Evolutionary conservation across 768 basidiomycete species (phyloP).

Genomic region (Rhizopogon roseolus): DNA sequence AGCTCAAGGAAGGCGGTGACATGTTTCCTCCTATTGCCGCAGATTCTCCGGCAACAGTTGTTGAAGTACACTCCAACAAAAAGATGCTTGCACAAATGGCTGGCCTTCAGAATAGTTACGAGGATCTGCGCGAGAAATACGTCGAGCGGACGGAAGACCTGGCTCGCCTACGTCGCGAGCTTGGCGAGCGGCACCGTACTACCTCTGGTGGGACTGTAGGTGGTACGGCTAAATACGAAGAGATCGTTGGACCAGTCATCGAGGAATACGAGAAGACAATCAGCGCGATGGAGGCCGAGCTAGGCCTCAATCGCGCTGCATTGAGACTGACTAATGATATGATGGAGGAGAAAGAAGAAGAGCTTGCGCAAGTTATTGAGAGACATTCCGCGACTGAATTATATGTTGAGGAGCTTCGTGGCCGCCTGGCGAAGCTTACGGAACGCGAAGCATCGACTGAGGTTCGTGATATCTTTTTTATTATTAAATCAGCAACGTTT

Average conservation of each 20-base stretch:
- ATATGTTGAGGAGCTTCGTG: conserved; percentile 83
- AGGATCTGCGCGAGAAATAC: conserved; percentile 77
- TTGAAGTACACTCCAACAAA: conserved; percentile 56
- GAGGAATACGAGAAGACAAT: conserved; percentile 99
- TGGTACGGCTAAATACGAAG: conserved; percentile 78
- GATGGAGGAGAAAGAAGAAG: conserved; percentile 87
- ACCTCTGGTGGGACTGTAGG: conserved; percentile 56
- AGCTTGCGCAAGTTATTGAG: conserved; percentile 59
- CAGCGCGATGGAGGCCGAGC: conserved; percentile 87
- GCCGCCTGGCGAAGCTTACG: conserved; percentile 72
- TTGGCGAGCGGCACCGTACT: conserved; percentile 67
- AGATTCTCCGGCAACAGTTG: conserved; percentile 20
- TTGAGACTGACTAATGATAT: conserved; percentile 88
- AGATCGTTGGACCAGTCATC: conserved; percentile 95
- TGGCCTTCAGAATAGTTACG: conserved; percentile 81
- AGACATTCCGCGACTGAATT: conserved; percentile 75
- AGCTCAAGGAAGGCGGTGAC: conserved; percentile 63
- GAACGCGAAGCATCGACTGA: conserved; percentile 92
- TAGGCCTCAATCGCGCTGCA: conserved; percentile 82
- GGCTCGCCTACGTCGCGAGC: conserved; percentile 70
- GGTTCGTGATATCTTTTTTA: conserved; percentile 34
- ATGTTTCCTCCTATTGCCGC: conserved; percentile 18
- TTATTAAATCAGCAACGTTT: not conserved
- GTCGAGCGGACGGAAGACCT: conserved; percentile 88
- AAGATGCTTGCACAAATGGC: conserved; percentile 77